Evolutionary conservation across 192 early-diverging fungal genomes (phyloP), one percentile per base, ranked within the genome.

Genomic region (Gaertneriomyces sp.): DNA sequence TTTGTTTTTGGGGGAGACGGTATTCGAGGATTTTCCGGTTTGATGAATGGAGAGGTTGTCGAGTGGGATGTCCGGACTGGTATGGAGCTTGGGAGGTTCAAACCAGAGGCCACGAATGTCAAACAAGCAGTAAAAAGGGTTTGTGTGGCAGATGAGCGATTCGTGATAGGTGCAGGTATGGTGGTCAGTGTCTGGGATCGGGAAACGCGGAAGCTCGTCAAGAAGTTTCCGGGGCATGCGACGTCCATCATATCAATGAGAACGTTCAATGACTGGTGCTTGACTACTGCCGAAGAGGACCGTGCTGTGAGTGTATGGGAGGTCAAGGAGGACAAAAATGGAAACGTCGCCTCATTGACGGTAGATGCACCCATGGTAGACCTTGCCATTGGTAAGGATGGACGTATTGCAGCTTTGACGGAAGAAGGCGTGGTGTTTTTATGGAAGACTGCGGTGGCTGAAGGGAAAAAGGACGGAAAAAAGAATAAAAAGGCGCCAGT

Each of bases 271-370:
- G 58, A 51, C 19, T 41, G 45, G 14, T 76, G 49, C 53, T 49
- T 73, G 9, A 72, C 79, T 14, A 54, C 64, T 17, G 76, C 79
- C 4, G 53, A 58, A 7, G 64, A 78, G 7, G 79, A 81, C 61
- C 45, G 76, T 7, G 71, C 69, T 65, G 56, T 81, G 42, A 39
- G 63, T 45, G 64, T 74, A 14, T 81, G 79, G 79, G 68, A 77
- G 40, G 11, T 40, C 16, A 44, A 33, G 2, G 61, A 61, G 7
- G 64, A 60, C 5, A n/a, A 40, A 8, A 55, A 19, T 43, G 54
- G 45, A 3, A 54, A 63, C 43, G n/a, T 66, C 51, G 40, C 53
- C 5, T 58, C 71, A 11, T 47, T 77, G 14, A 71, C 75, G 2
- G 45, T 69, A 25, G 75, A 77, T 17, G 50, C 9, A 9, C 17